Conservation (phyloP, 1,139 yeast genomes). For the Blastobotrys persicus region DNA sequence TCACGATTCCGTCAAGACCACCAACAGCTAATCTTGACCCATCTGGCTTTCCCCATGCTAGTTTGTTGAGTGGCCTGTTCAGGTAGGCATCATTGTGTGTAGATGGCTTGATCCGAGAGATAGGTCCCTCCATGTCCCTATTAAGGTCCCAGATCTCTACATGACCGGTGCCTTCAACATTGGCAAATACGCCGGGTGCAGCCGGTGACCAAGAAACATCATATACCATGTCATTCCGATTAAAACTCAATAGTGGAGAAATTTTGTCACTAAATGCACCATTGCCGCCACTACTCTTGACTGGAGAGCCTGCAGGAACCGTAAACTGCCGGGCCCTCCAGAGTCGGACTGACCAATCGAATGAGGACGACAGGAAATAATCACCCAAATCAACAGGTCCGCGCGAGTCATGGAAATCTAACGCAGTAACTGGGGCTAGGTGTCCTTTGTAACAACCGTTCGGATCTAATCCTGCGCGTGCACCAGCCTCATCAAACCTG, state of each 20-base stretch:
- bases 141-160: conserved; percentile 59
- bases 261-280: conserved; percentile 14
- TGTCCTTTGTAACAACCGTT: conserved; percentile 36
- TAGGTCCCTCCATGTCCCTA: conserved; percentile 42
- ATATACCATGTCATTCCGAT: conserved; percentile 44
- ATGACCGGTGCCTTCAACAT: conserved; percentile 47
- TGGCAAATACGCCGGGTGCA: conserved; percentile 46
- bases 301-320: conserved; percentile 4
- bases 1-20: conserved; percentile 38
- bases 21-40: conserved; percentile 37
- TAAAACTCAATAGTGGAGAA: conserved; percentile 30
- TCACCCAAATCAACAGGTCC: conserved; percentile 35
- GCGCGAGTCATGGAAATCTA: conserved; percentile 35
- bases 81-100: conserved; percentile 14
- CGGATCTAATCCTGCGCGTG: conserved; percentile 37
- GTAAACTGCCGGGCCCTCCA: conserved; percentile 36
- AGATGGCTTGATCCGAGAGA: conserved; percentile 32
- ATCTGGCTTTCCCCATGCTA: conserved; percentile 33
- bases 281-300: conserved; percentile 9
- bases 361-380: conserved; percentile 38
- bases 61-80: conserved; percentile 30
- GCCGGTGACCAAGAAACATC: conserved; percentile 47
- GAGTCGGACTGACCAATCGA: conserved; percentile 45
- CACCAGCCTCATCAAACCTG: conserved; percentile 38
- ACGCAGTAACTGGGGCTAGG: conserved; percentile 39